Evolutionary conservation across 2,329 filamentous ascomycete genomes (phyloP).

Genomic region (Penicillium concentricum): DNA sequence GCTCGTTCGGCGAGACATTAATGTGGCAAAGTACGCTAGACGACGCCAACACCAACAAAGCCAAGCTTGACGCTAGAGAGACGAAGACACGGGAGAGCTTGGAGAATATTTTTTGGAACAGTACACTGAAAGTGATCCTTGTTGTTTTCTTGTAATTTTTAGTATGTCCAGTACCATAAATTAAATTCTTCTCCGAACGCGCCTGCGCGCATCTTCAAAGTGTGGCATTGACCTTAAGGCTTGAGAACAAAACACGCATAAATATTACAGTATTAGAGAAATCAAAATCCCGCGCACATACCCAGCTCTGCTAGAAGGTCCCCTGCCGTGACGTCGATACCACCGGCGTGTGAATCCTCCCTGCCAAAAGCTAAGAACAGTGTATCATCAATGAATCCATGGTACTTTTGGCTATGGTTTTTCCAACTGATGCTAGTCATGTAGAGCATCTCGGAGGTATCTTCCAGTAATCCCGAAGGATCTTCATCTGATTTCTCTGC

Average conservation of each 20-base stretch:
- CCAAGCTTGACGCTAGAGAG: no score
- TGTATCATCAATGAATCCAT: slow-evolving; percentile 58
- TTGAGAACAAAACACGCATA: neutral
- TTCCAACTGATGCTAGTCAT: slow-evolving; percentile 60
- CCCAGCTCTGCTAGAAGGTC: slow-evolving; percentile 50
- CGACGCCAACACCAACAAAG: no score
- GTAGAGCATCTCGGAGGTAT: slow-evolving; percentile 57
- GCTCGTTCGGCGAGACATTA: neutral
- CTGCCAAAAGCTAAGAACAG: slow-evolving; percentile 58
- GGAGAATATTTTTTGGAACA: neutral
- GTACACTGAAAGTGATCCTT: neutral
- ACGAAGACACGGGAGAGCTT: no score
- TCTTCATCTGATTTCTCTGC: slow-evolving; percentile 26
- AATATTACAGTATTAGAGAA: neutral
- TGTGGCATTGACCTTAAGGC: neutral
- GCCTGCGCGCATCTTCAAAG: neutral
- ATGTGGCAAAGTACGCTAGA: neutral
- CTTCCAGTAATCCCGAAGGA: slow-evolving; percentile 7
- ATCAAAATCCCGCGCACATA: neutral
- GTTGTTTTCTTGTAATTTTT: neutral
- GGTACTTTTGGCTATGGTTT: slow-evolving; percentile 47
- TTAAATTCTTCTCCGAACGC: neutral
- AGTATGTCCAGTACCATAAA: neutral
- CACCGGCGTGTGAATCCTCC: slow-evolving; percentile 52
- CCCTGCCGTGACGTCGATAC: slow-evolving; percentile 53